phyloP scores from a whole-genome alignment of 352 stramenopile species.

The Detonula confervacea region DNA sequence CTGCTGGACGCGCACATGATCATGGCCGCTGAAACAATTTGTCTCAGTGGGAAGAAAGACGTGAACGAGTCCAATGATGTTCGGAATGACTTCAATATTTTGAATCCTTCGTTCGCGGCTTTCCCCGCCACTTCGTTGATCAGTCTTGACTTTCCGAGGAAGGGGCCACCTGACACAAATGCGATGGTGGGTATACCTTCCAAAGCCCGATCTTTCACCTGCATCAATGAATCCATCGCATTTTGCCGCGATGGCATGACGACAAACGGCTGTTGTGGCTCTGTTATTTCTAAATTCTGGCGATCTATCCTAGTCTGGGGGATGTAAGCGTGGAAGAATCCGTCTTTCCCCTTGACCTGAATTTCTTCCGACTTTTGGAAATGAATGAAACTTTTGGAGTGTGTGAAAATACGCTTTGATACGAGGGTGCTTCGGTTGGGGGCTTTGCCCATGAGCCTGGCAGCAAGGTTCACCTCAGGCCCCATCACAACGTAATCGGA shows the following conservation, averaged over 20 bases:
- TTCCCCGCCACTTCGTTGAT: conserved; percentile 55
- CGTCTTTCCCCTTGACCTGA: conserved; percentile 65
- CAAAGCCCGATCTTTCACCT: conserved; percentile 43
- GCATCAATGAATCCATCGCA: conserved; percentile 54
- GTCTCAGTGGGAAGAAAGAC: conserved; percentile 61
- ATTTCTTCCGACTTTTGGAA: conserved; percentile 66
- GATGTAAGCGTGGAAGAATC: conserved; percentile 65
- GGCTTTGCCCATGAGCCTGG: conserved; percentile 76
- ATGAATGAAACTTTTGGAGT: conserved; percentile 64
- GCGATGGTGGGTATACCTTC: conserved; percentile 41
- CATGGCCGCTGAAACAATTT: conserved; percentile 60
- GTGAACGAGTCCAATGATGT: conserved; percentile 66
- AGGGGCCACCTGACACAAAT: conserved; percentile 60
- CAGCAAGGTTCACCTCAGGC: conserved; percentile 73
- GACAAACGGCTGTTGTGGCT: conserved; percentile 59
- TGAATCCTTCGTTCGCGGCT: conserved; percentile 50
- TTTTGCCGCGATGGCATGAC: conserved; percentile 61
- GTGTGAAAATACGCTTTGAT: conserved; percentile 64
- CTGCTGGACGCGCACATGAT: conserved; percentile 42
- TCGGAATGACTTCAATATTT: conserved; percentile 61
- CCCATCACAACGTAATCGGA: conserved; percentile 80
- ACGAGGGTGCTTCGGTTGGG: conserved; percentile 63
- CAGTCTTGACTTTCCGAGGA: conserved; percentile 61
- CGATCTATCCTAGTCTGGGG: conserved; percentile 54
- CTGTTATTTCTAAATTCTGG: conserved; percentile 50